Percentiles rank a stretch among this genome's conserved stretches.
Evolutionary conservation across 345 rosid genomes (phyloP).

Genomic region (Lagerstroemia speciosa): DNA sequence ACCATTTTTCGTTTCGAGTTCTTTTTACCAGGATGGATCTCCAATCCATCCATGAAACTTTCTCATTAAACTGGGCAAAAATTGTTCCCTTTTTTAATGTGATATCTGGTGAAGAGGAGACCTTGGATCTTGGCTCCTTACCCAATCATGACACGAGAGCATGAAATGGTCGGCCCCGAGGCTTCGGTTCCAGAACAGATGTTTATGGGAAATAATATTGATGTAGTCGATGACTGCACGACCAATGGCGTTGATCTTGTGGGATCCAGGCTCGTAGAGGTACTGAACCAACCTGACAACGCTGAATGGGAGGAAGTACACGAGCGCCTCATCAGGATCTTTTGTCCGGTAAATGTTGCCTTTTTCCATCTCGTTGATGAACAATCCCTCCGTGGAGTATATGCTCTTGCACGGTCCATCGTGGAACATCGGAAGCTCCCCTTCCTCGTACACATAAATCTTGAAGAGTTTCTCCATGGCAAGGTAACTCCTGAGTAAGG

Average conservation of each 20-base stretch:
- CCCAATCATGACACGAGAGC: conserved; percentile 86
- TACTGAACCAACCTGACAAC: conserved; percentile 7
- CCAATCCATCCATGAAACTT: not conserved
- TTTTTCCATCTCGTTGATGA: conserved; percentile 39
- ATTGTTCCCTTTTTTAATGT: no score
- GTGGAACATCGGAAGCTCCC: conserved; percentile 61
- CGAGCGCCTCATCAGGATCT: conserved; percentile 6
- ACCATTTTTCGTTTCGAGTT: not conserved
- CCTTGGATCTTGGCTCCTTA: conserved; percentile 8
- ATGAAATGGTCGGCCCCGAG: conserved; percentile 75
- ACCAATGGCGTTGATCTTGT: not conserved
- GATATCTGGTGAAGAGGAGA: not conserved
- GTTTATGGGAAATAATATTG: conserved; percentile 12
- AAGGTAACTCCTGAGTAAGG: not conserved
- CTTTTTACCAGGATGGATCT: not conserved
- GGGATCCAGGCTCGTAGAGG: conserved; percentile 9
- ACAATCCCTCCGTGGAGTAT: conserved; percentile 55
- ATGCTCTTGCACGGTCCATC: conserved; percentile 51
- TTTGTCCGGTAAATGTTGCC: conserved; percentile 2
- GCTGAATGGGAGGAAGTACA: conserved; percentile 8
- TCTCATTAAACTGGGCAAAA: not conserved
- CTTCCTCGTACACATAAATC: conserved; percentile 54
- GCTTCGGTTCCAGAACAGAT: conserved; percentile 71
- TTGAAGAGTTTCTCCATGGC: conserved; percentile 23
- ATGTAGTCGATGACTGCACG: conserved; percentile 10